A percentile compares a stretch with the other conserved stretches of the same genome.
phyloP scores from a whole-genome alignment of 192 early-diverging fungal species.

The Geranomyces variabilis region DNA sequence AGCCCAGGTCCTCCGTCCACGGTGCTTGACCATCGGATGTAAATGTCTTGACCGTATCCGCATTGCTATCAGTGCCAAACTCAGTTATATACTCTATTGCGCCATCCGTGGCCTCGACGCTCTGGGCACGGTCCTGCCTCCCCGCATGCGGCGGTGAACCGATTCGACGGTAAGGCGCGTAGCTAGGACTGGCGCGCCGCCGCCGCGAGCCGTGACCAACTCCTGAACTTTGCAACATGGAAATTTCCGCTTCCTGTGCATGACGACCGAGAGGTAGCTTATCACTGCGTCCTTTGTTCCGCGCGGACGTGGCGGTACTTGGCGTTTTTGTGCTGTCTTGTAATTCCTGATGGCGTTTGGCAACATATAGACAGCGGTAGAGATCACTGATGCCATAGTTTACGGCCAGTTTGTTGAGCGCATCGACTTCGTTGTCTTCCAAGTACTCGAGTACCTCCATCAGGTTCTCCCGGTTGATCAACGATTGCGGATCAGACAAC shows the following conservation, averaged over 20 bases:
- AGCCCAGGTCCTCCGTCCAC: neutral
- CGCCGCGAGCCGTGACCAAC: neutral
- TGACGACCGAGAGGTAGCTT: neutral
- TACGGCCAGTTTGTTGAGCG: constrained; percentile 48
- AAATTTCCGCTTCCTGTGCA: neutral
- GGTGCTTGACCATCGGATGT: no score
- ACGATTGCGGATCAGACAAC: neutral
- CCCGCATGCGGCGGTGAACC: neutral
- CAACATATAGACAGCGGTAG: constrained; percentile 24
- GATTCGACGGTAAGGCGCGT: constrained; percentile 26
- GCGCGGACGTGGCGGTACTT: neutral
- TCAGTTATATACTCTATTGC: constrained; percentile 30
- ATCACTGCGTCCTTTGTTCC: neutral
- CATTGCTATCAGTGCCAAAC: constrained; percentile 13
- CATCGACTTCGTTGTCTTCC: constrained; percentile 43
- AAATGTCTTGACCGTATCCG: neutral
- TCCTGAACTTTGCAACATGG: neutral
- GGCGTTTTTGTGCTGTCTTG: neutral
- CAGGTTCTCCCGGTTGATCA: neutral
- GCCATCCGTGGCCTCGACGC: neutral
- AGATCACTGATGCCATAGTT: constrained; percentile 51
- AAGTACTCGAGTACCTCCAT: constrained; percentile 38
- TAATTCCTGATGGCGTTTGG: constrained; percentile 30
- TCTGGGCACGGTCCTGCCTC: neutral
- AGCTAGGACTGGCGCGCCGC: constrained; percentile 32